Base-by-base conservation (phyloP, 1,284 basidiomycete genomes). In the Cryptococcus jaspeensis region DNA sequence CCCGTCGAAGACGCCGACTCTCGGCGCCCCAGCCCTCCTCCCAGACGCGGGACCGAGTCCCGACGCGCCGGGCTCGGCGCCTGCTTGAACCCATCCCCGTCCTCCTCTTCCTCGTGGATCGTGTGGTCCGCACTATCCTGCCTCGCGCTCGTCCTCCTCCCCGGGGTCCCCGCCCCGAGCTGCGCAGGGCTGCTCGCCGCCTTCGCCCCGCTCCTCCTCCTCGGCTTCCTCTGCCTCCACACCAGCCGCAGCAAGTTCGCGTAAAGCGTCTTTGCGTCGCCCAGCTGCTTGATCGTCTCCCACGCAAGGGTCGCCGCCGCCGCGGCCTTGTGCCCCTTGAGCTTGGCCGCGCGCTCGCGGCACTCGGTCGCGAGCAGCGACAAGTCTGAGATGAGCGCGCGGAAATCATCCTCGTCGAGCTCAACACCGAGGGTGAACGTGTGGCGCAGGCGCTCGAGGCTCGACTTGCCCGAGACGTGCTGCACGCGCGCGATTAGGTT, bases 401-500 rank as follows among this genome's bases (percentile, higher is more conserved):
- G 56, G 59, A 75, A 74, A 45, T 74, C 75, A 50, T 72, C 72
- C 41, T 74, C 72, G 48, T 75, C 70, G 13, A 74, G 58, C 8
- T 69, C 63, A 9, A 62, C 59, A 32, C 70, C 72, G 32, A 73
- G 66, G 37, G 62, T 47, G 52, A 75, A 73, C 4, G 69, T 71
- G 52, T 71, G 71, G 28, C 69, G 64, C 8, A 74, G 61, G 8
- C 73, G 63, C 50, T 74, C 66, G 23, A 73, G 59, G 4, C 63
- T 66, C 1, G 70, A 65, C 37, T 64, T 57, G n/a, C 69, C 69
- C 6, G 71, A 72, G 3, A 69, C 69, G 20, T 74, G 65, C 53
- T 76, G 74, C 7, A 76, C 70, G 3, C 68, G 64, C 22, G 75
- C 73, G 56, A 77, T 71, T 42, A 74, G 69, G 28, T 67, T 72